Base-by-base conservation (phyloP, 495 filamentous ascomycete genomes). In the Arthonia radiata region DNA sequence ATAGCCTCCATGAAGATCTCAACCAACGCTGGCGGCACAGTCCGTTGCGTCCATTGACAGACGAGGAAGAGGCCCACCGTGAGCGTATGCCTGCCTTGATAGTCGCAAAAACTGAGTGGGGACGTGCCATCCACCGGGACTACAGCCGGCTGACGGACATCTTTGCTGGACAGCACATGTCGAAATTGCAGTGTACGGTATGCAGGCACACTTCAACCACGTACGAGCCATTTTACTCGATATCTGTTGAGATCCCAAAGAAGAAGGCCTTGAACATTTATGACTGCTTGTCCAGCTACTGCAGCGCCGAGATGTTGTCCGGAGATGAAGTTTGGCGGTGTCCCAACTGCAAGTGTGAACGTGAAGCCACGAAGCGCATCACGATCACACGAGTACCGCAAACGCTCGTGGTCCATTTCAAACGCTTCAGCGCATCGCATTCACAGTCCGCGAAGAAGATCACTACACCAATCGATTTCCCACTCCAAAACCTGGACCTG, bases 301-400 rank as follows among this genome's bases (percentile, higher is more conserved):
- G 67, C 31, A 49, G 64, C 26, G 62, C 73, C 35, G 72, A 79
- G 40, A 57, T 53, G 37, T 50, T 79, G 17, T 57, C 55, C 23
- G 57, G 58, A n/a, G 68, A 70, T 21, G 67, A 76, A 27, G 56
- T 63, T 3, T 78, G 71, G 71, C 60, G 67, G 33, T 79, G 72
- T 31, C 66, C 71, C 10, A 49, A 60, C 28, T 79, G 72, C 54
- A 72, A 74, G 31, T 56, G 56, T 28, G 54, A 62, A 29, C 56
- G 69, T 8, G 67, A 70, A 33, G 71, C 71, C 7, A 74, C 59
- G 8, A 78, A 76, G 33, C 64, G 68, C 32, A 68, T 79, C 31
- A 71, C 68, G 18, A 64, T 79, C 33, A 76, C 71, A 11, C 61
- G 72, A 5, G 65, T 70, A 1, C 72, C 72, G 0, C 59, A 71